phyloP scores from a whole-genome alignment of 179 eudicot genomes.

The Silene vulgaris region DNA sequence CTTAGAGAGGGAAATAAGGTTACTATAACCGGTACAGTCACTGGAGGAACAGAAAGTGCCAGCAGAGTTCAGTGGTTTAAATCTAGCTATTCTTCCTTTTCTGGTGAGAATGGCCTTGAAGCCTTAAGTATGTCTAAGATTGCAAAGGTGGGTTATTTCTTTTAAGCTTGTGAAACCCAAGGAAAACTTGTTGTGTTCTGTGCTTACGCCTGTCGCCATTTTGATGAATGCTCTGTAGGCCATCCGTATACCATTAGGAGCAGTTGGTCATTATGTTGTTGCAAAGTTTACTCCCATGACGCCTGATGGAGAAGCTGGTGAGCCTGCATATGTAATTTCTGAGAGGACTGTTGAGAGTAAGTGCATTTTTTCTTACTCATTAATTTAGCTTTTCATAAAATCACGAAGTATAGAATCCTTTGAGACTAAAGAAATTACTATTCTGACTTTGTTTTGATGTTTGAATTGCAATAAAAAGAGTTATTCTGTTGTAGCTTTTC shows the following conservation, averaged over 20 bases:
- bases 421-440: background rate
- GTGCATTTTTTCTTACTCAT: constrained; percentile 23
- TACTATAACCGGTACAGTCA: constrained; percentile 74
- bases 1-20: constrained; percentile 88
- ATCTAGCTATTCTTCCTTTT: constrained; percentile 43
- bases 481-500: constrained; percentile 1
- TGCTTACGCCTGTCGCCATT: constrained; percentile 5
- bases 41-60: constrained; percentile 91
- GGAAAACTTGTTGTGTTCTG: background rate
- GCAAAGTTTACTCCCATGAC: constrained; percentile 96
- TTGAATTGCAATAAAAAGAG: background rate
- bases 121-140: constrained; percentile 75
- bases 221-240: constrained; percentile 41
- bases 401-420: background rate
- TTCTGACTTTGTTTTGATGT: background rate
- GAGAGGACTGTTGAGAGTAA: constrained; percentile 77
- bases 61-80: constrained; percentile 99
- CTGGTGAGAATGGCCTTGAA: constrained; percentile 71
- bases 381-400: background rate
- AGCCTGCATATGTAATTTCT: constrained; percentile 67
- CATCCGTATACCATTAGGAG: constrained; percentile 89
- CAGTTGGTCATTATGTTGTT: constrained; percentile 73
- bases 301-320: constrained; percentile 87
- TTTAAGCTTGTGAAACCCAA: background rate
- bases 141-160: constrained; percentile 59